A percentile compares a stretch with the other conserved stretches of the same genome.
These are phyloP conservation scores for Saxophila tyrrhenica DNA, from an alignment of 495 filamentous ascomycete species.

Conservation along the genomic window DNA sequence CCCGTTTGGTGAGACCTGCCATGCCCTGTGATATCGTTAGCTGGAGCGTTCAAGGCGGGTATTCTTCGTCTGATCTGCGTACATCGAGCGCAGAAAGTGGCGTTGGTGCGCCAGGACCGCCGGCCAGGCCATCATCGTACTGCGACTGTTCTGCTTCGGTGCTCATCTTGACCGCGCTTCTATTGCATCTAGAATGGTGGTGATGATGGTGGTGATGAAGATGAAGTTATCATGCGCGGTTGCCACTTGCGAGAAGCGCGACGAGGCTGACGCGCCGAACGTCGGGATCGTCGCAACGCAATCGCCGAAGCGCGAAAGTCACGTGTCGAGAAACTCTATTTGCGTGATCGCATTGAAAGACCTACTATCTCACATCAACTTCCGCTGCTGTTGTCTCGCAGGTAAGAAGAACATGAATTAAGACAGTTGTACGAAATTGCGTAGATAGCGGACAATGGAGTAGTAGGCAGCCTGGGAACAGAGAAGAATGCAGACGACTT, in stretches of 20 bases:
- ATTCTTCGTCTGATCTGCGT: conserved; percentile 12
- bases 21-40: conserved; percentile 46
- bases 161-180: conserved; percentile 42
- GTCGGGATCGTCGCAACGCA: too few relatives aligned
- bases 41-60: background rate
- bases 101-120: conserved; percentile 86
- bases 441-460: too few relatives aligned
- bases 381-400: too few relatives aligned
- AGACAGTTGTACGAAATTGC: too few relatives aligned
- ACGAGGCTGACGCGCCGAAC: too few relatives aligned
- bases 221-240: background rate
- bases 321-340: too few relatives aligned
- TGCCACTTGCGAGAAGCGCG: background rate
- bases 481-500: too few relatives aligned
- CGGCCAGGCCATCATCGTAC: conserved; percentile 49
- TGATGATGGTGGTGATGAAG: background rate
- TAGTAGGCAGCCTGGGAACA: too few relatives aligned
- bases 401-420: too few relatives aligned
- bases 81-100: conserved; percentile 87
- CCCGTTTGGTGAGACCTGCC: conserved; percentile 78
- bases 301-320: too few relatives aligned
- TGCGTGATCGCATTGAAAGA: too few relatives aligned
- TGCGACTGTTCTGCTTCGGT: conserved; percentile 49
- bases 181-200: background rate
- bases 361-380: too few relatives aligned